Evolutionary conservation across 148 eudicot genomes (phyloP), one percentile per base, ranked within the genome.

Genomic region (Camellia lanceoleosa): DNA sequence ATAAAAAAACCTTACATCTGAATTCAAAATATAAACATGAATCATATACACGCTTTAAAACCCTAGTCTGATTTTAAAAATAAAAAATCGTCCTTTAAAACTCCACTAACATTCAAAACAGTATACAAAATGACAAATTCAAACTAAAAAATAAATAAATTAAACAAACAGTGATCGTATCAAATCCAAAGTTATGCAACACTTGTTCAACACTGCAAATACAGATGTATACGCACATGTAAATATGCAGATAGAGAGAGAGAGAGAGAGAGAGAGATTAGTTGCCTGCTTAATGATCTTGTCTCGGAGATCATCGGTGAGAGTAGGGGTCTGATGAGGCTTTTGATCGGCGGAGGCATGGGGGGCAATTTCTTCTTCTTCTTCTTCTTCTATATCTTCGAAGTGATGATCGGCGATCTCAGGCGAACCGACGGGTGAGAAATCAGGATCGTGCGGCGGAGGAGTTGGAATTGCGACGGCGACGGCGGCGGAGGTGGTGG

Each of bases 201-300:
- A 49, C 52, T 49, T 7, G 7, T 49, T 49, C 52, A 49, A 49
- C 52, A 49, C 5, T 49, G 52, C 52, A 49, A 49, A 49, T 3
- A 49, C 5, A 49, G 52, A 49, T 49, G 52, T 7, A 49, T 49
- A 49, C 52, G 5, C 52, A 19, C 5, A 65, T 12, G 5, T 1
- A 19, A 65, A 65, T 12, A 23, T 3, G 13, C 73, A 59, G 19
- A 41, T 7, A 54, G 19, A 58, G 13, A 56, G 7, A 56, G 61
- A 56, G 3, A 9, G 11, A 63, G 5, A n/a, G 65, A 13, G 44
- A 72, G 55, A 12, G 58, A 23, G 52, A 54, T 4, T 49, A 49
- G 10, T 18, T 46, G 61, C 97, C 97, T 93, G 97, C 80, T 87
- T 91, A 77, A 90, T 77, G 70, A 93, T 90, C 89, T 84, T 88